Base-by-base conservation (phyloP, 768 basidiomycete species). In the Russula emetica region DNA sequence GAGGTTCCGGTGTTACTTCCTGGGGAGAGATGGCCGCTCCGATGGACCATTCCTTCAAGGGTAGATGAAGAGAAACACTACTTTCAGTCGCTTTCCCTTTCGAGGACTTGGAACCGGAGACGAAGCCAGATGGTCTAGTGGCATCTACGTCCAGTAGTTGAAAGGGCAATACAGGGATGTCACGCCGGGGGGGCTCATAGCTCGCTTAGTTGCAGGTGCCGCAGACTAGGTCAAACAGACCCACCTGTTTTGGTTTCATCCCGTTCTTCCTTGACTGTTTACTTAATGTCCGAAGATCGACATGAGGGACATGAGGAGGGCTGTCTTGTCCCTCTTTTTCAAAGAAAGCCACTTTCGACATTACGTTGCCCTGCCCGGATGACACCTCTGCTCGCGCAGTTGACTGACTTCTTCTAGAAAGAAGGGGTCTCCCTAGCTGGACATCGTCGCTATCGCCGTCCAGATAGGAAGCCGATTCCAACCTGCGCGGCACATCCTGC, bases 191-290 rank as follows among this genome's bases (percentile, higher is more conserved):
- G 9, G 38, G 30, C 51, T 40, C 38, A 38, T 55, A 34, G n/a
- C 16, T 51, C 26, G 42, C n/a, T 64, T 26, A 51, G 47, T 40
- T 63, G 34, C n/a, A 52, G 42, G 36, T 20, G 38, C 22, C 20
- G 30, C 44, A 55, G 26, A 40, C 5, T 5, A 14, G 14, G 45
- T 8, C 36, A 24, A 38, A 42, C 8, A 30, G 53, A 51, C 54
- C 42, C 49, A 64, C 63, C 32, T 32, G 54, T 53, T 44, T 64
- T 26, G 63, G 59, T 42, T 30, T 60, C 63, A 64, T 64, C 8
- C 5, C 22, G 11, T 34, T 45, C 55, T 60, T 64, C 54, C 49
- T 64, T n/a, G 49, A 11, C 26, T 26, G 47, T 49, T 2, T 24
- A 13, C 6, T n/a, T 5, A 22, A 9, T 34, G 1, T 1, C n/a